These are phyloP conservation scores for Phylloporus gajari DNA, from an alignment of 1,284 basidiomycete genomes.

Conservation along the genomic window DNA sequence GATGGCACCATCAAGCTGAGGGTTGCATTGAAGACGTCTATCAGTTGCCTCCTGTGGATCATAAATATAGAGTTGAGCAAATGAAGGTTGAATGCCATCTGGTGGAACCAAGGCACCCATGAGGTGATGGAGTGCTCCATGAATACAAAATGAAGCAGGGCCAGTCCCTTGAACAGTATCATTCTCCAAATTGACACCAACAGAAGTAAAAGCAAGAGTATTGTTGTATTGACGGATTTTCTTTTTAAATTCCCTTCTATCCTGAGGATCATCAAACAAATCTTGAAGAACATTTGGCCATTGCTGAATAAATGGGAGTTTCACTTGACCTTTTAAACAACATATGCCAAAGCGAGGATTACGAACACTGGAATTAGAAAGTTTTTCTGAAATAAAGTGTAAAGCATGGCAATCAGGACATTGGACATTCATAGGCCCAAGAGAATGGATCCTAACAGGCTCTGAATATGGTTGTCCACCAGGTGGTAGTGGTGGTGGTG, in stretches of 20 bases:
- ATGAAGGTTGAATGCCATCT: too few relatives aligned
- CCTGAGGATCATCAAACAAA: conserved; percentile 30
- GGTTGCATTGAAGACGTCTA: too few relatives aligned
- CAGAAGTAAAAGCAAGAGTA: conserved; percentile 53
- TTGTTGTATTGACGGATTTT: conserved; percentile 51
- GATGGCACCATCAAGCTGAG: too few relatives aligned
- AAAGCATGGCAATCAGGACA: conserved; percentile 37
- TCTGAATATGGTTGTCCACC: background rate
- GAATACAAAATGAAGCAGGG: conserved; percentile 19
- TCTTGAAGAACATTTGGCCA: conserved; percentile 14
- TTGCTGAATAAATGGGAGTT: too few relatives aligned
- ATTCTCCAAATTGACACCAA: conserved; percentile 29
- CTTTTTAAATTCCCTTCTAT: conserved; percentile 29
- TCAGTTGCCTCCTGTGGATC: too few relatives aligned
- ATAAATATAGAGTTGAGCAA: too few relatives aligned
- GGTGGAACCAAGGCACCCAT: too few relatives aligned
- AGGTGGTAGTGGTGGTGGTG: background rate
- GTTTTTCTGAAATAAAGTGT: conserved; percentile 36
- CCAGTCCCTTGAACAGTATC: conserved; percentile 6
- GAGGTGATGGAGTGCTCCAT: too few relatives aligned
- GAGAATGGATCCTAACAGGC: background rate
- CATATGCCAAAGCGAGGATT: conserved; percentile 1
- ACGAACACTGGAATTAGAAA: background rate
- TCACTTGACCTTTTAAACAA: too few relatives aligned
- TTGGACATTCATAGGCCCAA: conserved; percentile 1